These are phyloP conservation scores for Eucalyptus albens DNA, from an alignment of 345 rosid genomes.

Conservation along the genomic window DNA sequence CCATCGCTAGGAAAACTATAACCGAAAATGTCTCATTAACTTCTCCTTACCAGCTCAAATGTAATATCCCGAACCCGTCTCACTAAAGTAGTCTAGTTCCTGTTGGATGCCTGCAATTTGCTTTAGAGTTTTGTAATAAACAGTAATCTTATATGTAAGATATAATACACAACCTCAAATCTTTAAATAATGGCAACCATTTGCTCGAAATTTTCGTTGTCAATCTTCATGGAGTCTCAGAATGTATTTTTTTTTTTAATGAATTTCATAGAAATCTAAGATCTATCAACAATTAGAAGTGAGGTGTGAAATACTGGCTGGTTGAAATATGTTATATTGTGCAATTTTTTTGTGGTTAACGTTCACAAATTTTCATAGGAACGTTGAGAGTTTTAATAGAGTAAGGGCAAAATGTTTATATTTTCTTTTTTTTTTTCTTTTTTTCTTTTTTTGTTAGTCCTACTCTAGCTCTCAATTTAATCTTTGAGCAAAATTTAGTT, in stretches of 20 bases:
- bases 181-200: not conserved
- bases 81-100: not conserved
- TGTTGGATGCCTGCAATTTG: not conserved
- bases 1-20: not conserved
- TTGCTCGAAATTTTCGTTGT: not conserved
- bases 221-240: not conserved
- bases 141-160: not conserved
- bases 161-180: not conserved
- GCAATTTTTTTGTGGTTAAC: not conserved
- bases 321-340: not conserved
- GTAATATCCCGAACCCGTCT: not conserved
- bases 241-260: not conserved
- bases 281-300: not conserved
- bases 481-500: fast-evolving
- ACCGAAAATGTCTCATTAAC: not conserved
- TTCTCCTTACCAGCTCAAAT: not conserved
- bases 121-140: not conserved
- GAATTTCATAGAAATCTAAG: not conserved
- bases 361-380: not conserved
- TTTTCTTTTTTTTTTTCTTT: no score
- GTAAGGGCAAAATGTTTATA: not conserved
- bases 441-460: no score
- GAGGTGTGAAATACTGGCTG: not conserved
- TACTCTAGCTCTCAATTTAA: no score
- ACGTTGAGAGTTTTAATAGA: not conserved